Evolutionary conservation across 768 basidiomycete genomes (phyloP), one percentile per base, ranked within the genome.

Genomic region (Xerocomellus chrysenteron): DNA sequence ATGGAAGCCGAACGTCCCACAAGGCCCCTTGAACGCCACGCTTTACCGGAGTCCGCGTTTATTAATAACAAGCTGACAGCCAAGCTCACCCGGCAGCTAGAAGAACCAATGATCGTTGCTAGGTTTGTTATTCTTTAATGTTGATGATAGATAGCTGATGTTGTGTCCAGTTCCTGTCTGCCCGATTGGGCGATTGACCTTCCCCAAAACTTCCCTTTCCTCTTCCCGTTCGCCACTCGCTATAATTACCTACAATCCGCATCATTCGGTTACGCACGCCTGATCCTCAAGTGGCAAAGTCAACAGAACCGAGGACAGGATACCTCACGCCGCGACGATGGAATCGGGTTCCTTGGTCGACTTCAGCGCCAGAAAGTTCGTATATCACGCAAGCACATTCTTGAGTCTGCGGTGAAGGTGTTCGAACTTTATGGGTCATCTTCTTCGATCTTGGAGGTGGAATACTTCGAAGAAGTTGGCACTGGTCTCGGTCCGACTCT

Each of bases 61-160:
- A 84, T 98, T 59, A 99, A 98, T 71, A 98, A 97, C 76, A 99
- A 99, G 73, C 76, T 99, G 28, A 94, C 94, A 2, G 97, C 97
- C 11, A 99, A 99, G 73, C 81, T 99, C n/a, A 94, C 93, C 13
- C 83, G 97, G 36, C 97, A 98, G 69, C 72, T 99, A 42, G 97
- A 99, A 65, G 97, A 99, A 68, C 92, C 94, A 0, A 97, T 98
- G 94, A 97, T 99, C 60, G 94, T 99, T 43, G 97, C 96, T 2
- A 95, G 93, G 94, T 93, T 63, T 59, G 78, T 69, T 50, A 8
- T 40, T 19, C 37, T 35, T 56, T n/a, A 14, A n/a, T 19, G 19
- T 30, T 21, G 9, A 21, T 36, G 48, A 16, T 32, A 52, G 17
- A 40, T 45, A 0, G 26, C 39, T 60, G 17, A 57, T 50, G 30